Evolutionary conservation across 768 basidiomycete species (phyloP), one percentile per base, ranked within the genome.

Genomic region (Pleurotus sapidus): DNA sequence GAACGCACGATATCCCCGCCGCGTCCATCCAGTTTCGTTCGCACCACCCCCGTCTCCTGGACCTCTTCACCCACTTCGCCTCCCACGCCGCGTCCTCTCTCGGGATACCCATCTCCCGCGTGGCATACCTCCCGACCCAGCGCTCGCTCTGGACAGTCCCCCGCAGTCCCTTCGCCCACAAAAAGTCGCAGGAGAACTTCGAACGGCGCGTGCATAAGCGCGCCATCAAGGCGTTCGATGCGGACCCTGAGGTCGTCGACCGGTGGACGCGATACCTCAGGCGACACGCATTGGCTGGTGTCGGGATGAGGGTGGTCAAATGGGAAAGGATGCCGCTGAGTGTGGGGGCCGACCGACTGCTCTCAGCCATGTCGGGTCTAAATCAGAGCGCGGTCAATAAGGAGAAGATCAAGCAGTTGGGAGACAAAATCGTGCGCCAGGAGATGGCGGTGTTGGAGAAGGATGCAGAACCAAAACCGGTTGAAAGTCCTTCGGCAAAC

Each of bases 141-240:
- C 88, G 91, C 46, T 77, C 81, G 4, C 74, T 97, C 8, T 93
- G 91, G 87, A 97, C 96, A 0, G 95, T 97, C 15, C 78, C 81
- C 7, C 83, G 88, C 37, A 82, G 84, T 3, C 95, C 96, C 8
- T 98, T 98, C 67, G 87, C 84, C 4, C 89, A 95, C 70, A 98
- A 98, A 68, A 97, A 96, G 72, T 76, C 82, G 15, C 95, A 98
- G 72, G 95, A 98, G 76, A 98, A 98, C 72, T 98, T 96, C 69
- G 89, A 94, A 69, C 77, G 92, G 24, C 82, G 77, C 64, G 86
- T 88, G 54, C 90, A 95, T 67, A 91, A 90, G 66, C 83, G 95
- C 9, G 82, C 82, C 39, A 84, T 98, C 73, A 95, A 94, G 71
- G 91, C 94, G 0, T 98, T 84, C 80, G 96, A 98, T 70, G 84